Percentiles rank a stretch among this genome's conserved stretches.
Conservation (phyloP, 495 filamentous ascomycete genomes). For the Choiromyces venosus region DNA sequence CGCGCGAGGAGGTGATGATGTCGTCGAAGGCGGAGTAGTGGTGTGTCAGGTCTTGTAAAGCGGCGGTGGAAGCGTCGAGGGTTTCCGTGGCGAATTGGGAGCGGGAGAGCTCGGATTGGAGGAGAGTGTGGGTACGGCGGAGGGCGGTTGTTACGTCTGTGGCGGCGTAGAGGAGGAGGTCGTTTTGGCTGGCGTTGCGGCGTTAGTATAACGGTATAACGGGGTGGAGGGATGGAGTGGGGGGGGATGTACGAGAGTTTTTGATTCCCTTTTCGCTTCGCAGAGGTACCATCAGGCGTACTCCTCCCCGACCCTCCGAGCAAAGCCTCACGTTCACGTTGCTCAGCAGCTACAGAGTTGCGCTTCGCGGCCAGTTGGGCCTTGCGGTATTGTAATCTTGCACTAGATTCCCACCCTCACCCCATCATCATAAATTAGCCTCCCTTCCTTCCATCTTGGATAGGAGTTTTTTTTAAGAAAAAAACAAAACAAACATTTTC, state of each 20-base stretch:
- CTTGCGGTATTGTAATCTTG: constrained; percentile 68
- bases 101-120: constrained; percentile 72
- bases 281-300: constrained; percentile 35
- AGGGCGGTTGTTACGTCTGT: constrained; percentile 79
- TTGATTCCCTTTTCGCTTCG: constrained; percentile 30
- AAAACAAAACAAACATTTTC: constrained; percentile 52
- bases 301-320: constrained; percentile 52
- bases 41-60: constrained; percentile 70
- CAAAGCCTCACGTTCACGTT: constrained; percentile 70
- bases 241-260: not conserved
- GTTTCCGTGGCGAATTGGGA: constrained; percentile 86
- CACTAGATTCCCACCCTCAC: no score
- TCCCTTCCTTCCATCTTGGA: constrained; percentile 25
- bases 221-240: constrained; percentile 15
- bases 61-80: constrained; percentile 71
- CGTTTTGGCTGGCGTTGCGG: constrained; percentile 59
- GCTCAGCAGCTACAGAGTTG: constrained; percentile 64
- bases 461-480: constrained; percentile 11
- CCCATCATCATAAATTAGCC: constrained; percentile 9
- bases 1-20: constrained; percentile 64
- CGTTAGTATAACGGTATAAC: no score
- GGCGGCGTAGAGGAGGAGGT: constrained; percentile 64
- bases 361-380: constrained; percentile 85
- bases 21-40: constrained; percentile 72
- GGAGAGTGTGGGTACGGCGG: constrained; percentile 74